Evolutionary conservation across 2,329 filamentous ascomycete genomes (phyloP).

Genomic region (Didymella pinodella): DNA sequence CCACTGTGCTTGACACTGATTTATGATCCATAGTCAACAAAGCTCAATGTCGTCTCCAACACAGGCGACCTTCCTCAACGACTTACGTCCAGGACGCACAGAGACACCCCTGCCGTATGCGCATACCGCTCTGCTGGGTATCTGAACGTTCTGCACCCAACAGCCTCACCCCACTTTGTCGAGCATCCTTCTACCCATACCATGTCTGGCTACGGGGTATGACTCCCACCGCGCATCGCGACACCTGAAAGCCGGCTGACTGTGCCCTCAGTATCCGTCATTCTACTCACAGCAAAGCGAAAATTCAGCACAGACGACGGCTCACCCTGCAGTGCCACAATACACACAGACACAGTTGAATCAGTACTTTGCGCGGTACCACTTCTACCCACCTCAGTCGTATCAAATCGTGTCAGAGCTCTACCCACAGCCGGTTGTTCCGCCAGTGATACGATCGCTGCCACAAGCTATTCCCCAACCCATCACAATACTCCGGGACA

Average conservation of each 20-base stretch:
- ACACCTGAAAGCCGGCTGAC: neutral
- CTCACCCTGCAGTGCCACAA: conserved; percentile 5
- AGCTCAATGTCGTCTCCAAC: neutral
- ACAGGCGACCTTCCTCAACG: neutral
- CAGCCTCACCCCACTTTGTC: neutral
- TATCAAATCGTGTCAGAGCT: conserved; percentile 34
- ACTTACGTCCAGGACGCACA: neutral
- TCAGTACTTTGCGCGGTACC: conserved; percentile 42
- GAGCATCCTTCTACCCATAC: neutral
- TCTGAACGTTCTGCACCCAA: neutral
- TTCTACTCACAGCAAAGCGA: neutral
- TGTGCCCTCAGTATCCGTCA: neutral
- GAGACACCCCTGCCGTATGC: neutral
- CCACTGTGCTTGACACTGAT: neutral
- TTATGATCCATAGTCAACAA: neutral
- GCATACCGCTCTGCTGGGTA: neutral
- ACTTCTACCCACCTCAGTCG: conserved; percentile 41
- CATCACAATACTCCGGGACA: neutral
- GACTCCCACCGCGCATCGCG: neutral
- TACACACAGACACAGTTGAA: conserved; percentile 46
- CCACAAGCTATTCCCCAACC: neutral
- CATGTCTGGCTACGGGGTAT: conserved; percentile 1
- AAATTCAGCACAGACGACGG: neutral
- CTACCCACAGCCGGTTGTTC: neutral
- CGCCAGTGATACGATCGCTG: neutral